phyloP scores from a whole-genome alignment of 1,139 yeast genomes.

The Scheffersomyces titani region DNA sequence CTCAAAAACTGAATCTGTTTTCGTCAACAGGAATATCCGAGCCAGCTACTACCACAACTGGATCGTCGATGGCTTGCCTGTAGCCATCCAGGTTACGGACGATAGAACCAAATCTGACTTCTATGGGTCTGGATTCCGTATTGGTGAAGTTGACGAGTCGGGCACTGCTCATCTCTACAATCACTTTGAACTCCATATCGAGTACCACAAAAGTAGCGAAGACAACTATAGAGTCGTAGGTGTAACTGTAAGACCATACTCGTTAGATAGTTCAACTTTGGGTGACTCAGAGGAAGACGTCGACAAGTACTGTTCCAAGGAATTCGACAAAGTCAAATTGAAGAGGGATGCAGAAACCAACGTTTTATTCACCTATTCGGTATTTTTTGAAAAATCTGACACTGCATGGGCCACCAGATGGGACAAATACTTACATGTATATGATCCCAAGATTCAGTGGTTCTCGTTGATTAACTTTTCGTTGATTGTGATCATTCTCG shows the following conservation, averaged over 20 bases:
- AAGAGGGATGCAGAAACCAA: constrained; percentile 28
- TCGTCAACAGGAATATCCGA: constrained; percentile 74
- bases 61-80: constrained; percentile 95
- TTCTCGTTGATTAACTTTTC: constrained; percentile 86
- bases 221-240: constrained; percentile 87
- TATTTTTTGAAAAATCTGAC: constrained; percentile 61
- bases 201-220: constrained; percentile 76
- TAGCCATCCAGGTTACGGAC: constrained; percentile 65
- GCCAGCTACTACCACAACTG: constrained; percentile 89
- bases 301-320: constrained; percentile 39
- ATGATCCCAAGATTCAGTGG: constrained; percentile 95
- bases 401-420: constrained; percentile 98
- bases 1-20: constrained; percentile 64
- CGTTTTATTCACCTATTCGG: constrained; percentile 46
- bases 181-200: constrained; percentile 77
- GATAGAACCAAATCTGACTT: constrained; percentile 57
- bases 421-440: constrained; percentile 93
- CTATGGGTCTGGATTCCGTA: constrained; percentile 79
- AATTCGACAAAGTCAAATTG: constrained; percentile 32
- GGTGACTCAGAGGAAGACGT: constrained; percentile 22
- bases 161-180: constrained; percentile 63
- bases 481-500: constrained; percentile 72
- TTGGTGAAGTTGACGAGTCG: constrained; percentile 60
- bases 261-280: constrained; percentile 48
- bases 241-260: constrained; percentile 70